Evolutionary conservation across 2,329 filamentous ascomycete genomes (phyloP), one percentile per base, ranked within the genome.

Genomic region (Fusarium incarnatum): DNA sequence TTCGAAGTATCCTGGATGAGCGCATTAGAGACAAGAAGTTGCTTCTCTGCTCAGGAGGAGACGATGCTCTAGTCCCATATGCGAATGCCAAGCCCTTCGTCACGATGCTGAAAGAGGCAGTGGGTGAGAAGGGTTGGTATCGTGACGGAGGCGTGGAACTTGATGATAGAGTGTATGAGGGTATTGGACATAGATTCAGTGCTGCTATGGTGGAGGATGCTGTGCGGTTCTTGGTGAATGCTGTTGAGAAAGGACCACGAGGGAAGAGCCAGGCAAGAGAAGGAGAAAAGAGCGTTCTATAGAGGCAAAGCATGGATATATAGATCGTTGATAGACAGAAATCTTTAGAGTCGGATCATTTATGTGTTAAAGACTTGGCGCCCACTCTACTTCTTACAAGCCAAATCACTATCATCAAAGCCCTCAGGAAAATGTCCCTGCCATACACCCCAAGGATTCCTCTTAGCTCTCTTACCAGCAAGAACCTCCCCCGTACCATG

Each of bases 21-120:
- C 82, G 81, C 3, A 74, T 93, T 10, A 80, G 80, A 8, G 88
- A 88, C 2, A 94, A 93, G 82, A 87, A 82, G 64, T 81, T 94
- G 27, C 81, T 93, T 25, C 81, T 88, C 42, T 86, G 91, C 61
- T 90, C 88, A 2, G 92, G 92, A 4, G 89, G 82, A 0, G 86
- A 82, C 1, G 93, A 96, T 75, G 89, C 89, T 73, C 79, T 95
- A 6, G 93, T 96, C 18, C 92, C 93, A 16, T 92, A 92, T 72
- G 79, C 81, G 83, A 57, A 85, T 85, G 6, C 82, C 86, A 75
- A 64, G 10, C 84, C 87, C 0, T 92, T 95, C 66, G 67, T 92
- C 23, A 78, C 83, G 0, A 87, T 89, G 67, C 79, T 96, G 59
- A 88, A 89, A 75, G 79, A 83, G 10, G 88, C 88, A 1, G 80